A percentile compares a stretch with the other conserved stretches of the same genome.
Evolutionary conservation across 2,329 filamentous ascomycete species (phyloP).

Genomic region (Elsinoe batatas): DNA sequence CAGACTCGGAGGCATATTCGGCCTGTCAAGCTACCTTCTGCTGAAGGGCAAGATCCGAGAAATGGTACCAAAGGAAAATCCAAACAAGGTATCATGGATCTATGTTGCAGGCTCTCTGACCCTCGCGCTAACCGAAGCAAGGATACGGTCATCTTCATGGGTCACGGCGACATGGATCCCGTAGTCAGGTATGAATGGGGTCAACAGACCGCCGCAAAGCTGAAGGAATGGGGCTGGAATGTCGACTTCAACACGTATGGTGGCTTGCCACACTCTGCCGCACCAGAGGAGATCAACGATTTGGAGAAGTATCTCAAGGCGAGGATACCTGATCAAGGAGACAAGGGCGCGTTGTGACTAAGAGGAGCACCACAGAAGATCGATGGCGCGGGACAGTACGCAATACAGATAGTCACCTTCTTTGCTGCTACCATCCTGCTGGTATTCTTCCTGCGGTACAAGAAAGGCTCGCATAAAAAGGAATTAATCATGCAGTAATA

Average conservation of each 20-base stretch:
- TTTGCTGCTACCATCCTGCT: neutral
- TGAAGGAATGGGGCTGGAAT: slow-evolving; percentile 61
- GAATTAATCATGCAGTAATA: neutral
- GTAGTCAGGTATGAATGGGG: slow-evolving; percentile 64
- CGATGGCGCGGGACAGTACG: neutral
- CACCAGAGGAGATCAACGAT: slow-evolving; percentile 69
- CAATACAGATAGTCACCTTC: neutral
- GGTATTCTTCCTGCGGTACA: neutral
- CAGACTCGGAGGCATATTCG: slow-evolving; percentile 81
- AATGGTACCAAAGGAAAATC: slow-evolving; percentile 41
- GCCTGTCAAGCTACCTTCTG: slow-evolving; percentile 71
- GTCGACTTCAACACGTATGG: slow-evolving; percentile 72
- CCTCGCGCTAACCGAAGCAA: slow-evolving; percentile 26
- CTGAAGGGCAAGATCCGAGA: slow-evolving; percentile 55
- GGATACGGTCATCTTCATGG: slow-evolving; percentile 78
- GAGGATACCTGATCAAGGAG: slow-evolving; percentile 41
- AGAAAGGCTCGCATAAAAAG: neutral
- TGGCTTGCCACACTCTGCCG: slow-evolving; percentile 65
- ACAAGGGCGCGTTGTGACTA: slow-evolving; percentile 19
- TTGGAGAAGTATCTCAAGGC: slow-evolving; percentile 56
- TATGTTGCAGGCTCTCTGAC: neutral
- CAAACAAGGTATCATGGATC: slow-evolving; percentile 22
- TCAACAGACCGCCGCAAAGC: slow-evolving; percentile 51
- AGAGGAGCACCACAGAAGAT: neutral
- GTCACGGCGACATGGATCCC: slow-evolving; percentile 69